Evolutionary conservation across 768 basidiomycete species (phyloP).

Genomic region (Lyophyllum decastes): DNA sequence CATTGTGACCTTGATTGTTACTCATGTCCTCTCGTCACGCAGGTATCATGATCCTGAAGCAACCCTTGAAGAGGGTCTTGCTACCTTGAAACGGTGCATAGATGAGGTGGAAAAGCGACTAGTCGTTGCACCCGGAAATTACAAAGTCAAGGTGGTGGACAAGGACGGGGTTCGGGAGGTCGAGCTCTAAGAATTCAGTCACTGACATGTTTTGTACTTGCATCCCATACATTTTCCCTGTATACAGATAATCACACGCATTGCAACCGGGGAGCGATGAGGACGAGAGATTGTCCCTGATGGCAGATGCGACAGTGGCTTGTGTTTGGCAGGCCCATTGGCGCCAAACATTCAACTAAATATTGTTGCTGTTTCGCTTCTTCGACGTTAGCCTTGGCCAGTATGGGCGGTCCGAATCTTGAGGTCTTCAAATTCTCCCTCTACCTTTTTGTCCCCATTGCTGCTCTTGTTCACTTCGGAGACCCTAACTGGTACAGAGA

Average conservation of each 20-base stretch:
- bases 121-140: slow-evolving; percentile 76
- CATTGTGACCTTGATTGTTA: background rate
- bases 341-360: background rate
- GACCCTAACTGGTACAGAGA: slow-evolving; percentile 85
- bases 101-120: slow-evolving; percentile 84
- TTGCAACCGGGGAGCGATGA: background rate
- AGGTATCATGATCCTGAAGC: slow-evolving; percentile 94
- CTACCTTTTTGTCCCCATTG: slow-evolving; percentile 84
- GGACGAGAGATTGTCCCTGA: too few relatives aligned
- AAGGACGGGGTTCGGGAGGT: slow-evolving; percentile 86
- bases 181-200: slow-evolving; percentile 49
- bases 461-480: slow-evolving; percentile 81
- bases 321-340: background rate
- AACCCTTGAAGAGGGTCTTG: slow-evolving; percentile 82
- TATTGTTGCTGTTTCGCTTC: background rate
- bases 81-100: slow-evolving; percentile 82
- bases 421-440: slow-evolving; percentile 90
- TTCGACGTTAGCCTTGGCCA: background rate
- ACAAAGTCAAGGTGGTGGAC: slow-evolving; percentile 91
- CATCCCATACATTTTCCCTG: slow-evolving; percentile 8
- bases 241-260: background rate
- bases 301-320: background rate
- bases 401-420: slow-evolving; percentile 62
- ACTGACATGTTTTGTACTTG: slow-evolving; percentile 10
- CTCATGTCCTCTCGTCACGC: background rate